phyloP scores from a whole-genome alignment of 163 green algal genomes.

The Prototheca wickerhamii region DNA sequence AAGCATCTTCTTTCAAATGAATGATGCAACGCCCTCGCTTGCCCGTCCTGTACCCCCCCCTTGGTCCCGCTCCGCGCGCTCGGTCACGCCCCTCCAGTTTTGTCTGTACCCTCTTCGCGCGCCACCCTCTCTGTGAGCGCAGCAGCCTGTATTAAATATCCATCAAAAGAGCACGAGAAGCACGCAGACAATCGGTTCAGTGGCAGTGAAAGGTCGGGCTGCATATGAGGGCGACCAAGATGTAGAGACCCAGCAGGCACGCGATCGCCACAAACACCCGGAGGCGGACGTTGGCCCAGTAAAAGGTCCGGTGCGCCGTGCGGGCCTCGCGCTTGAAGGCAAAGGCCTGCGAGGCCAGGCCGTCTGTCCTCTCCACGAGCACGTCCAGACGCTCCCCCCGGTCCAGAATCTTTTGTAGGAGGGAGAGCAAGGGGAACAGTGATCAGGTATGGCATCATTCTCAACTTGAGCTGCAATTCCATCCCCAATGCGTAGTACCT shows the following conservation, averaged over 20 bases:
- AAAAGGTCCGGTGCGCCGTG: neutral
- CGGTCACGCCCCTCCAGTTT: too few relatives aligned
- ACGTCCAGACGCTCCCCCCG: constrained; percentile 81
- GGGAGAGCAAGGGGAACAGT: neutral
- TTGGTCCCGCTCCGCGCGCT: too few relatives aligned
- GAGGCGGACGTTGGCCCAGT: constrained; percentile 10
- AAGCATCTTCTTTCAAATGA: too few relatives aligned
- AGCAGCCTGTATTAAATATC: too few relatives aligned
- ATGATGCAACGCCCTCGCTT: too few relatives aligned
- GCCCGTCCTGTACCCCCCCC: too few relatives aligned
- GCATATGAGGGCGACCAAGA: constrained; percentile 50
- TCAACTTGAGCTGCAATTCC: neutral
- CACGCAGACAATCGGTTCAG: too few relatives aligned
- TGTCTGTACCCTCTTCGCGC: too few relatives aligned
- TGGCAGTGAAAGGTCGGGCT: constrained; percentile 44
- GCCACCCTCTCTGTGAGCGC: neutral
- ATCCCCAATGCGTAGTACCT: constrained; percentile 36
- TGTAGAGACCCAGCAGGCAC: constrained; percentile 44
- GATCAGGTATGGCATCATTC: neutral
- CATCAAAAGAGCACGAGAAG: too few relatives aligned
- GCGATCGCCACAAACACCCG: constrained; percentile 29
- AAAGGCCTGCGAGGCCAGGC: constrained; percentile 58
- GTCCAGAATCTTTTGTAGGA: constrained; percentile 45
- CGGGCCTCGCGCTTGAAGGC: constrained; percentile 64
- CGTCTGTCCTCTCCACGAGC: constrained; percentile 86